These are phyloP conservation scores for Paecilomyces fulvus DNA, from an alignment of 2,329 filamentous ascomycete species.

Conservation along the genomic window DNA sequence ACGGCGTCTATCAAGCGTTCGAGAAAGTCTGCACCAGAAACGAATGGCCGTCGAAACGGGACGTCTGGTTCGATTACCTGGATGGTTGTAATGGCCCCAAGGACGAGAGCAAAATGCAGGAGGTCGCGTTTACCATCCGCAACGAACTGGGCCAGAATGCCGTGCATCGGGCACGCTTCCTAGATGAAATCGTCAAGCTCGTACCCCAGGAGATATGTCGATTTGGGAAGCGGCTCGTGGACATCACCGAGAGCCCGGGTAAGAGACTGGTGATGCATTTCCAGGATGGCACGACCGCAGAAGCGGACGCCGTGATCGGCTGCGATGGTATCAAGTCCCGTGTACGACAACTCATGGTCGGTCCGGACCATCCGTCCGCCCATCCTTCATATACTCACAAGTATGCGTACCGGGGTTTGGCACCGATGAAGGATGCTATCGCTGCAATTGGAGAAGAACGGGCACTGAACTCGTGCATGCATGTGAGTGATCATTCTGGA, in stretches of 20 bases:
- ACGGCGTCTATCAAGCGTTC: constrained; percentile 34
- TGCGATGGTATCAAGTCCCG: constrained; percentile 44
- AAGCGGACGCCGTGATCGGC: constrained; percentile 38
- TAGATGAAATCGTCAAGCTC: constrained; percentile 42
- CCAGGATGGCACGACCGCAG: constrained; percentile 33
- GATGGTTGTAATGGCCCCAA: constrained; percentile 21
- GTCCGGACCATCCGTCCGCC: constrained; percentile 32
- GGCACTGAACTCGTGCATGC: constrained; percentile 28
- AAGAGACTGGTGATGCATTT: constrained; percentile 33
- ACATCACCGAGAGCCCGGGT: constrained; percentile 12
- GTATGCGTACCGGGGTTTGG: constrained; percentile 44
- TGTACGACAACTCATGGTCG: constrained; percentile 38
- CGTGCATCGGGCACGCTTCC: constrained; percentile 42
- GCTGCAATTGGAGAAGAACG: constrained; percentile 39
- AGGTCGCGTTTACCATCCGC: constrained; percentile 32
- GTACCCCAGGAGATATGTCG: constrained; percentile 34
- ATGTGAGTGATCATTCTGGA: constrained; percentile 9
- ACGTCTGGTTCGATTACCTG: constrained; percentile 37
- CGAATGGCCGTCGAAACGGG: constrained; percentile 21
- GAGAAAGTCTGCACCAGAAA: constrained; percentile 22
- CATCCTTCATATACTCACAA: constrained; percentile 44
- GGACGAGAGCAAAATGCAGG: constrained; percentile 21
- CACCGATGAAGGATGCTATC: constrained; percentile 42
- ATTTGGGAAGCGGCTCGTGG: constrained; percentile 34
- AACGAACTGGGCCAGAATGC: constrained; percentile 24